These are phyloP conservation scores for Coffea canephora DNA, from an alignment of 257 asterid genomes.

Conservation along the genomic window DNA sequence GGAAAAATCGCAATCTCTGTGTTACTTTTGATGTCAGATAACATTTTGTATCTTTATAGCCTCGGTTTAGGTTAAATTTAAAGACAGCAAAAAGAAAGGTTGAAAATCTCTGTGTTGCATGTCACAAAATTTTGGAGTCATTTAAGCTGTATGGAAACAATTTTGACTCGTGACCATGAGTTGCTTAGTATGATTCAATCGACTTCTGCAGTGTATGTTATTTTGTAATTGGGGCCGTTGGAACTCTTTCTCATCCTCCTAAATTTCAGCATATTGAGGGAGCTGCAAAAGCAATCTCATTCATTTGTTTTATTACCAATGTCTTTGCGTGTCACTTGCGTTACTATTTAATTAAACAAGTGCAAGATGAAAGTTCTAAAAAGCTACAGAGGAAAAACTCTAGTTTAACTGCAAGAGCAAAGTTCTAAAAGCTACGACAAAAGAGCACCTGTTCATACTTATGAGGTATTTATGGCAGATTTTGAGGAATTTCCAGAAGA, in stretches of 20 bases:
- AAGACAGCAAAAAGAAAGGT: not conserved
- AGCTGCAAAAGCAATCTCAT: too few relatives aligned
- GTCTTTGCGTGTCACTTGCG: too few relatives aligned
- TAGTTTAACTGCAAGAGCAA: too few relatives aligned
- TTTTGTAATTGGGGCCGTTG: not conserved
- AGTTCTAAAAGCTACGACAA: too few relatives aligned
- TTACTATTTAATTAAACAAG: too few relatives aligned
- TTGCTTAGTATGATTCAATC: not conserved
- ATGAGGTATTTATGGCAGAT: too few relatives aligned
- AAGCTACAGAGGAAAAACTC: too few relatives aligned
- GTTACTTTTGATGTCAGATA: not conserved
- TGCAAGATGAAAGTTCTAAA: too few relatives aligned
- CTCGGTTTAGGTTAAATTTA: conserved; percentile 3
- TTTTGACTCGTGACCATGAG: not conserved
- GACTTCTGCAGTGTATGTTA: not conserved
- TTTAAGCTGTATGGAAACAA: not conserved
- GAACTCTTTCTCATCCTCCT: not conserved
- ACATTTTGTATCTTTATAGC: not conserved
- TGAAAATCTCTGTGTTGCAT: not conserved
- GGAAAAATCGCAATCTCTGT: not conserved
- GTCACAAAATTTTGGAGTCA: conserved; percentile 7
- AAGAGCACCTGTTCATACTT: too few relatives aligned
- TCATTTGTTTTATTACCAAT: too few relatives aligned
- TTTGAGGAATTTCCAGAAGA: too few relatives aligned
- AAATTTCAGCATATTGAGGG: too few relatives aligned